A percentile compares a stretch with the other conserved stretches of the same genome.
Evolutionary conservation across 202 grass and related monocot species (phyloP).

Genomic region (Schoenoplectus triqueter): DNA sequence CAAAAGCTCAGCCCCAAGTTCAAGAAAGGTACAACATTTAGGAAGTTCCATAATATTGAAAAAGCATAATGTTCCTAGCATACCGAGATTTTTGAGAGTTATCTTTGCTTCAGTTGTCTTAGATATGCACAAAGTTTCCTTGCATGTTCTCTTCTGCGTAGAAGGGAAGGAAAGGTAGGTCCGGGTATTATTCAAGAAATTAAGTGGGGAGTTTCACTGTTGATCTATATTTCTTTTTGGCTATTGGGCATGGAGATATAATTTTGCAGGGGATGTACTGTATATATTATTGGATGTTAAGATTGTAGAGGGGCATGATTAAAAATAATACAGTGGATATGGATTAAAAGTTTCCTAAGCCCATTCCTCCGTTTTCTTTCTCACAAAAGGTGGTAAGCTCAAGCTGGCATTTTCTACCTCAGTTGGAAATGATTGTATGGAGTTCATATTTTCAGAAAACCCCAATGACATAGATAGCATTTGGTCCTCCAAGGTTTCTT

Average conservation of each 20-base stretch:
- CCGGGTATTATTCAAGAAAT: slow-evolving; percentile 25
- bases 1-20: slow-evolving; percentile 94
- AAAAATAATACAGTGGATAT: too few relatives aligned
- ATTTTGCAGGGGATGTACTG: not conserved
- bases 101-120: not conserved
- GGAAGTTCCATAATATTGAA: not conserved
- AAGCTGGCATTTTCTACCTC: too few relatives aligned
- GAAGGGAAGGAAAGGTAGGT: slow-evolving; percentile 3
- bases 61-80: not conserved
- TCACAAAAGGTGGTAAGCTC: too few relatives aligned
- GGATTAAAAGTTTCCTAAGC: too few relatives aligned
- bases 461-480: not conserved
- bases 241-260: not conserved
- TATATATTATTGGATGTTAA: too few relatives aligned
- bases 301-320: too few relatives aligned
- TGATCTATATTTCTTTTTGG: too few relatives aligned
- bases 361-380: too few relatives aligned
- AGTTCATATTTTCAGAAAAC: not conserved
- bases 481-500: not conserved
- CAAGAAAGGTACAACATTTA: slow-evolving; percentile 79
- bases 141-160: slow-evolving; percentile 4
- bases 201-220: not conserved
- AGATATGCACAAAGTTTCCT: not conserved
- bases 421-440: too few relatives aligned
- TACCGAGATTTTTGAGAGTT: not conserved